Evolutionary conservation across 148 eudicot species (phyloP).

Genomic region (Chenopodium quinoa): DNA sequence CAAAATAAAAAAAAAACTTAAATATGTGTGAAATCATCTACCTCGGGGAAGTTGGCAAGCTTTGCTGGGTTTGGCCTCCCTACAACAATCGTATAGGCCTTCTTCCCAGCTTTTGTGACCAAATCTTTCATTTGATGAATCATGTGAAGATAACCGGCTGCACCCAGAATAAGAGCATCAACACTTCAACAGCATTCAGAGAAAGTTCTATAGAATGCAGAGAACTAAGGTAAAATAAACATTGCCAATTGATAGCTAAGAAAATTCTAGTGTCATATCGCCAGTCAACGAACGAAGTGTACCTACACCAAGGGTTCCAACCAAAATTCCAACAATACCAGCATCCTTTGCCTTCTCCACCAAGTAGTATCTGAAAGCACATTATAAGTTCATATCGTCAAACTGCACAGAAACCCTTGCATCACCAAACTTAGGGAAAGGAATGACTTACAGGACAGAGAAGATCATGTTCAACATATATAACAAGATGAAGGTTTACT

Average conservation of each 20-base stretch:
- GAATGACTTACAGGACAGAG: neutral
- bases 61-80: conserved; percentile 96
- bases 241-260: too few species aligned
- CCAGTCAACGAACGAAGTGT: conserved; percentile 18
- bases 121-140: conserved; percentile 71
- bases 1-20: neutral
- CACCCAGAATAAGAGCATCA: conserved; percentile 19
- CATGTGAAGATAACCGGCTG: conserved; percentile 89
- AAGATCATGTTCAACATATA: neutral
- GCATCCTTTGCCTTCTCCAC: conserved; percentile 99
- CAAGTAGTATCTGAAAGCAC: conserved; percentile 71
- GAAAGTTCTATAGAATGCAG: neutral
- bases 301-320: conserved; percentile 99
- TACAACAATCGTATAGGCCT: conserved; percentile 73
- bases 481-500: neutral
- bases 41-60: conserved; percentile 97
- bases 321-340: conserved; percentile 83
- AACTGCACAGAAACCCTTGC: neutral
- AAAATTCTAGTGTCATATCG: neutral
- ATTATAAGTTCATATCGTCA: conserved; percentile 3
- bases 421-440: conserved; percentile 9
- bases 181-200: neutral
- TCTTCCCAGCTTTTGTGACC: conserved; percentile 73
- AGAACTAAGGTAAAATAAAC: neutral
- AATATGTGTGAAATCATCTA: conserved; percentile 21